These are phyloP conservation scores for Diaporthe sp. DNA, from an alignment of 2,329 filamentous ascomycete genomes.

Conservation along the genomic window DNA sequence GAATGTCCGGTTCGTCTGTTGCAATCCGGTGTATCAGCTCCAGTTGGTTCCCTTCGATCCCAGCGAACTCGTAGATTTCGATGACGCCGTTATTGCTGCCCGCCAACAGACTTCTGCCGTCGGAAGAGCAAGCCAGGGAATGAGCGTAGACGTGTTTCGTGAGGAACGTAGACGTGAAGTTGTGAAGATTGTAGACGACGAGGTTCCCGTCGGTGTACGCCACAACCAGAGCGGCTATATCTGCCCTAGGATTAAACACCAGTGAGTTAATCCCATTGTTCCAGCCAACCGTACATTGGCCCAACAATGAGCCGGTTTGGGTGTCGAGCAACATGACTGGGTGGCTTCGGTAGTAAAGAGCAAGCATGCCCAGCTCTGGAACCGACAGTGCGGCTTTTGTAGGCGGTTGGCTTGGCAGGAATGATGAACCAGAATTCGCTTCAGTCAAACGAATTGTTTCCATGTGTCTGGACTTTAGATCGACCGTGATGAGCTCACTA, in stretches of 20 bases:
- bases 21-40: background rate
- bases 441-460: background rate
- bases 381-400: background rate
- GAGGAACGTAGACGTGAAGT: background rate
- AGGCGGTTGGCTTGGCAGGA: background rate
- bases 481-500: background rate
- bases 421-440: background rate
- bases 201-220: too few relatives aligned
- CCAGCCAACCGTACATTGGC: background rate
- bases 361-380: background rate
- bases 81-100: background rate
- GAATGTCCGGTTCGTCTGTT: background rate
- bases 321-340: background rate
- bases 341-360: background rate
- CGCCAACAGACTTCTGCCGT: background rate
- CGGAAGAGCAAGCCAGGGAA: background rate
- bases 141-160: background rate
- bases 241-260: background rate
- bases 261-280: background rate
- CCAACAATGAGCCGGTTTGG: background rate
- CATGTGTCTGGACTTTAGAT: background rate
- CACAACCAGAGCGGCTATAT: background rate
- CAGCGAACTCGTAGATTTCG: background rate
- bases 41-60: background rate
- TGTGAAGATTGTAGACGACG: too few relatives aligned